Conservation (phyloP, 2,329 filamentous ascomycete species). For the Coniochaeta sp. region DNA sequence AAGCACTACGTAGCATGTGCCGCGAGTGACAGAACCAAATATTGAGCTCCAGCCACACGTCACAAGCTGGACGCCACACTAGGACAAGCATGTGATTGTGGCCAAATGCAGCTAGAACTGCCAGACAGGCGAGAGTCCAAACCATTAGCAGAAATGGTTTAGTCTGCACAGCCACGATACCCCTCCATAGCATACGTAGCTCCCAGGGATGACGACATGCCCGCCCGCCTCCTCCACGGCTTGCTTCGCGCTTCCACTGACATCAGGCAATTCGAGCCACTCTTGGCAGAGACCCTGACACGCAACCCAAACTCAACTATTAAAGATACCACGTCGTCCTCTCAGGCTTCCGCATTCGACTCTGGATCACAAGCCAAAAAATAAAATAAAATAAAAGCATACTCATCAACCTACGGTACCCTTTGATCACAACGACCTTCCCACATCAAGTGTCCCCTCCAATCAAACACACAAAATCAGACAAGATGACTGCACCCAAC, state of each 20-base stretch:
- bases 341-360: background rate
- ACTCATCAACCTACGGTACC: background rate
- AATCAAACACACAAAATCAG: background rate
- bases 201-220: background rate
- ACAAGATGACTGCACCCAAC: constrained; percentile 16
- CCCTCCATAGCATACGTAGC: background rate
- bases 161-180: background rate
- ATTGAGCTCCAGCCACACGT: background rate
- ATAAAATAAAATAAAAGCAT: too few species aligned
- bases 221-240: background rate
- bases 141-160: background rate
- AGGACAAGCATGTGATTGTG: background rate
- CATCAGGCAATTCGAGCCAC: background rate
- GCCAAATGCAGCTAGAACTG: background rate
- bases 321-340: background rate
- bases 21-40: too few species aligned
- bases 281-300: constrained; percentile 1
- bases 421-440: background rate
- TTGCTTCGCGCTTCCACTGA: background rate
- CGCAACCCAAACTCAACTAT: background rate
- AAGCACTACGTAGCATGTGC: too few species aligned
- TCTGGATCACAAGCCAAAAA: background rate
- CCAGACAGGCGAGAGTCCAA: too few species aligned
- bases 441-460: too few species aligned
- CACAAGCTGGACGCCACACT: background rate